Conservation (phyloP, 2,329 filamentous ascomycete genomes). For the Alternaria sp. region DNA sequence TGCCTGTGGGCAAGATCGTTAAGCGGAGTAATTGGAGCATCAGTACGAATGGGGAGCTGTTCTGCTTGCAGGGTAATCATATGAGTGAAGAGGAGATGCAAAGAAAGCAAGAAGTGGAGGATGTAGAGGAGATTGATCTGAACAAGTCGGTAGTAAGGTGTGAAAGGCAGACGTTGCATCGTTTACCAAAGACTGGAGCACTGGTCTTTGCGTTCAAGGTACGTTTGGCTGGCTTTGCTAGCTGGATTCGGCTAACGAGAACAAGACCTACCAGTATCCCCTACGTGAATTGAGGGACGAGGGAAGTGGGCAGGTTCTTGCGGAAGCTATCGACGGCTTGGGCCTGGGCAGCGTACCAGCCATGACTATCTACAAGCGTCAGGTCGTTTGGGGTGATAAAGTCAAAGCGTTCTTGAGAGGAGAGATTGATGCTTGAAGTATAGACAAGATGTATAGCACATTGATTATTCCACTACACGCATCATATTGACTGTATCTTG, state of each 20-base stretch:
- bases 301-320: conserved; percentile 61
- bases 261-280: conserved; percentile 64
- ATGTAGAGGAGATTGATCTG: conserved; percentile 46
- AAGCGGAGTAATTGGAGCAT: conserved; percentile 63
- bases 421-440: conserved; percentile 21
- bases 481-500: neutral
- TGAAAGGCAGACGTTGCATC: conserved; percentile 68
- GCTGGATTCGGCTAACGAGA: neutral
- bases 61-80: conserved; percentile 52
- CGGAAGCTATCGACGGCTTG: conserved; percentile 65
- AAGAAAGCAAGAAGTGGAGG: conserved; percentile 29
- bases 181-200: conserved; percentile 60
- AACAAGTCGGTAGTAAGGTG: conserved; percentile 57
- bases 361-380: conserved; percentile 66
- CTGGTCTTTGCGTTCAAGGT: conserved; percentile 66
- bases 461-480: neutral
- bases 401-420: conserved; percentile 58
- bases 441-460: neutral
- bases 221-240: neutral
- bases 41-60: conserved; percentile 51
- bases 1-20: conserved; percentile 62
- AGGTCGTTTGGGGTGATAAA: conserved; percentile 62
- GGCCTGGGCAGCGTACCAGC: conserved; percentile 62
- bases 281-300: conserved; percentile 63
- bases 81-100: conserved; percentile 45